phyloP scores from a whole-genome alignment of 1,284 basidiomycete species.

The Sanghuangporus baumii region DNA sequence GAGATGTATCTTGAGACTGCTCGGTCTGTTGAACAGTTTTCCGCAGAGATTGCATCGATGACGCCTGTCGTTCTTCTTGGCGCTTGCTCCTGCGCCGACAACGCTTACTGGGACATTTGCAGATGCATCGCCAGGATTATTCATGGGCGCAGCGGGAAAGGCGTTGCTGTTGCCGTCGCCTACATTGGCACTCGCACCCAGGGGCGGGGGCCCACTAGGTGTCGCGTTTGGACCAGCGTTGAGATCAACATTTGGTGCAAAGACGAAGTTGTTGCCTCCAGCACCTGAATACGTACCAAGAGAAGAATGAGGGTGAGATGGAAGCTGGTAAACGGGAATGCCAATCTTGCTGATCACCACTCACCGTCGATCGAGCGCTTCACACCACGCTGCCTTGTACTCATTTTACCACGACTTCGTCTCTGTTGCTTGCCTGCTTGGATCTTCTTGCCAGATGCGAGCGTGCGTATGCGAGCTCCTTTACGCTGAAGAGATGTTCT shows the following conservation, averaged over 20 bases:
- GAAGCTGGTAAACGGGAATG: neutral
- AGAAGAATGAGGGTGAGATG: neutral
- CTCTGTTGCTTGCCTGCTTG: neutral
- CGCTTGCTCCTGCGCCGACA: neutral
- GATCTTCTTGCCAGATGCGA: neutral
- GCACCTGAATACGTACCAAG: neutral
- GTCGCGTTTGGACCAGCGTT: neutral
- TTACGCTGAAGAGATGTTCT: neutral
- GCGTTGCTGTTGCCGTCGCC: neutral
- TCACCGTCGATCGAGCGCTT: neutral
- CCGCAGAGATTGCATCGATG: conserved; percentile 61
- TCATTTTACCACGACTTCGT: neutral
- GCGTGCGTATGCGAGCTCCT: neutral
- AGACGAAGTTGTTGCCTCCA: neutral
- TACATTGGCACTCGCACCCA: neutral
- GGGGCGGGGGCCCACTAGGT: neutral
- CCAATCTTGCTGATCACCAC: neutral
- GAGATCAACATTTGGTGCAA: neutral
- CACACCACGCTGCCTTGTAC: neutral
- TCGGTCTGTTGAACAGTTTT: conserved; percentile 73
- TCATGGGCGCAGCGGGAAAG: neutral
- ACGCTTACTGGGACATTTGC: neutral
- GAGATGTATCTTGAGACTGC: conserved; percentile 67
- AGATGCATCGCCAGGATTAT: neutral
- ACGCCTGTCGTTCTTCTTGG: conserved; percentile 34